Percentiles rank a stretch among this genome's conserved stretches.
Evolutionary conservation across 2,329 filamentous ascomycete genomes (phyloP).

Genomic region (Aspergillus floridensis): DNA sequence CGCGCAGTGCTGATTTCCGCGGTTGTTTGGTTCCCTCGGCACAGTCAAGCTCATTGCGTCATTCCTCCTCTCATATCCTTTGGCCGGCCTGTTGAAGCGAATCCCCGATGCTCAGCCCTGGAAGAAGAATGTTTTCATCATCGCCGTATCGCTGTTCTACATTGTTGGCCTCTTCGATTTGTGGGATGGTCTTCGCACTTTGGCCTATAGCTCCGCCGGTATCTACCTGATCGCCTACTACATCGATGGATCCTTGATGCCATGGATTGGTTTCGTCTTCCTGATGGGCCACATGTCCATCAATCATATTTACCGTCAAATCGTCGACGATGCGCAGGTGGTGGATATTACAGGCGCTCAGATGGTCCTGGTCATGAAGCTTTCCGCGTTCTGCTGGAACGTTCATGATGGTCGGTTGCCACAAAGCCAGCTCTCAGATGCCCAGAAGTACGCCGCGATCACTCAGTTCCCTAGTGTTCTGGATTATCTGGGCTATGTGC

Average conservation of each 20-base stretch:
- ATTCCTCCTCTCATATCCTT: slow-evolving; percentile 87
- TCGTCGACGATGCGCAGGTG: slow-evolving; percentile 60
- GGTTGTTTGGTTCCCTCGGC: neutral
- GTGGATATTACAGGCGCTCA: slow-evolving; percentile 92
- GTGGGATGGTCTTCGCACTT: slow-evolving; percentile 77
- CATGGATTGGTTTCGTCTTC: slow-evolving; percentile 92
- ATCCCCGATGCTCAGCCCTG: slow-evolving; percentile 81
- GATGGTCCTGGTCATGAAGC: slow-evolving; percentile 98
- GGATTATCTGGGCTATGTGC: slow-evolving; percentile 84
- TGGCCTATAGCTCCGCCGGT: slow-evolving; percentile 74
- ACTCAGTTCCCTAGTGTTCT: slow-evolving; percentile 69
- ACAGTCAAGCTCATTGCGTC: slow-evolving; percentile 89
- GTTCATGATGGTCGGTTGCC: slow-evolving; percentile 86
- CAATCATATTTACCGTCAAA: slow-evolving; percentile 81
- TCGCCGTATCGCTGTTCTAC: slow-evolving; percentile 80
- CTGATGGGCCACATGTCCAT: slow-evolving; percentile 94
- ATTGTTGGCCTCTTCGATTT: slow-evolving; percentile 90
- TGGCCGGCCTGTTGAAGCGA: slow-evolving; percentile 83
- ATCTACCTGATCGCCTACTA: slow-evolving; percentile 81
- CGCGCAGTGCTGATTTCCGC: neutral
- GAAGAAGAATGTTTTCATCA: slow-evolving; percentile 84
- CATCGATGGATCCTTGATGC: slow-evolving; percentile 88
- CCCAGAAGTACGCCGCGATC: slow-evolving; percentile 80
- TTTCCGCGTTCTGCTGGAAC: slow-evolving; percentile 97
- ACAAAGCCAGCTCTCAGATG: slow-evolving; percentile 74